phyloP scores from a whole-genome alignment of 805 yeast genomes.

The Candida manassasensis region DNA sequence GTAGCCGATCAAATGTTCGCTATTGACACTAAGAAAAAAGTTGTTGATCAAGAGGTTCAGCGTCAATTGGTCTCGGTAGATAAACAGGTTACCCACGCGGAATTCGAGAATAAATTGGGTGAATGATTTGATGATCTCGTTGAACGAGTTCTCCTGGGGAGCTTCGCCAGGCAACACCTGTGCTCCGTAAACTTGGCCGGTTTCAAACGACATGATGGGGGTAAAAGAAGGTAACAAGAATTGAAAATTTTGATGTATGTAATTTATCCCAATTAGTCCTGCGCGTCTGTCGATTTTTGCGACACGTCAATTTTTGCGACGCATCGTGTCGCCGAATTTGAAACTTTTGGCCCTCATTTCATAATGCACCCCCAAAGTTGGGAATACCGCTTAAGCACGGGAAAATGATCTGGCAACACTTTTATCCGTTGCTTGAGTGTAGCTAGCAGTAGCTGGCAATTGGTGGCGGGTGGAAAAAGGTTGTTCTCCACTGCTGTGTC shows the following conservation, averaged over 20 bases:
- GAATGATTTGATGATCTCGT: conserved; percentile 73
- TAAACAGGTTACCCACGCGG: conserved; percentile 73
- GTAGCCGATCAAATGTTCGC: conserved; percentile 81
- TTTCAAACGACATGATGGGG: conserved; percentile 60
- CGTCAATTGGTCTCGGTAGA: conserved; percentile 86
- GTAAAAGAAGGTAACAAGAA: conserved; percentile 1
- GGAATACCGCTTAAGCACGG: too few species aligned
- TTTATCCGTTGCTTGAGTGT: too few species aligned
- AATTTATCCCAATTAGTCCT: conserved; percentile 2
- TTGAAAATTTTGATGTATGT: conserved; percentile 4
- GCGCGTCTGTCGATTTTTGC: background rate
- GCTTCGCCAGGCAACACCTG: conserved; percentile 85
- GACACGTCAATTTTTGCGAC: background rate
- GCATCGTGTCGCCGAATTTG: background rate
- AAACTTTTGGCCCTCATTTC: conserved; percentile 1
- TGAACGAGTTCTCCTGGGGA: conserved; percentile 55
- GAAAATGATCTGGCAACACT: too few species aligned
- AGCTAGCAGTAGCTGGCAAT: too few species aligned
- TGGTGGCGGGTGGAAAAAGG: too few species aligned
- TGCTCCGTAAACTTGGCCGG: conserved; percentile 69
- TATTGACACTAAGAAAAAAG: conserved; percentile 67
- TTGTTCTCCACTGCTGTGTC: too few species aligned
- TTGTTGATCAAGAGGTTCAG: conserved; percentile 78
- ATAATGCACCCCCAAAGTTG: too few species aligned
- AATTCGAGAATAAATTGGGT: conserved; percentile 80